phyloP scores from a whole-genome alignment of 192 early-diverging fungal genomes.

The Coemansia sp. region DNA sequence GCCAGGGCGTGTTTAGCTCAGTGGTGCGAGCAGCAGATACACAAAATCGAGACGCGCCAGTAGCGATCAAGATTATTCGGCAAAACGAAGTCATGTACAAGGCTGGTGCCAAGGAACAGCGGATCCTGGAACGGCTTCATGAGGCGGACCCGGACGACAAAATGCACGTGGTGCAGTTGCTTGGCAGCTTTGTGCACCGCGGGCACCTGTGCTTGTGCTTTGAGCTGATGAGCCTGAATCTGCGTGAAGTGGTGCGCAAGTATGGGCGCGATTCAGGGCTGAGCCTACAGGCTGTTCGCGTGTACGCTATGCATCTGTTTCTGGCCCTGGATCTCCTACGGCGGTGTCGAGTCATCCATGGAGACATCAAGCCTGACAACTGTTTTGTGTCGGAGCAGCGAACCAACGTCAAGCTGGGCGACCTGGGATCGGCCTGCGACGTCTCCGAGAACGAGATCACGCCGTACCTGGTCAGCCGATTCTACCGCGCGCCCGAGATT shows the following conservation, averaged over 20 bases:
- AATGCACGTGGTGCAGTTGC: conserved; percentile 82
- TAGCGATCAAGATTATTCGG: conserved; percentile 94
- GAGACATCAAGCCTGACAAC: conserved; percentile 98
- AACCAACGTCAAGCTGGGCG: conserved; percentile 82
- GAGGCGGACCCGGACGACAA: conserved; percentile 81
- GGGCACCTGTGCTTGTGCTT: conserved; percentile 91
- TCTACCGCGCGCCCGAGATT: conserved; percentile 96
- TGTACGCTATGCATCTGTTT: conserved; percentile 90
- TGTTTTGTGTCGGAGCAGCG: conserved; percentile 83
- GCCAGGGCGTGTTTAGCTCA: conserved; percentile 92
- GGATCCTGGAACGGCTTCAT: conserved; percentile 81
- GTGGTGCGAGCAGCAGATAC: conserved; percentile 87
- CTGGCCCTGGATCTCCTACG: conserved; percentile 76
- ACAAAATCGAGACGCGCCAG: conserved; percentile 63
- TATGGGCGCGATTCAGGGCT: conserved; percentile 92
- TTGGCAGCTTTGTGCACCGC: conserved; percentile 85
- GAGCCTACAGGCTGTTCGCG: conserved; percentile 86
- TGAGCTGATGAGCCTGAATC: conserved; percentile 88
- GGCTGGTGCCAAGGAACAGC: conserved; percentile 83
- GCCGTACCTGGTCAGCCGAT: conserved; percentile 91
- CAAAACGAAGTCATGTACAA: conserved; percentile 93
- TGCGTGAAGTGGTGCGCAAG: conserved; percentile 90
- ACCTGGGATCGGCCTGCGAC: conserved; percentile 90
- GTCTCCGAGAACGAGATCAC: conserved; percentile 88
- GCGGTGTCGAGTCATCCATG: conserved; percentile 81